These are phyloP conservation scores for Globisporangium polare DNA, from an alignment of 352 stramenopile genomes.

Conservation along the genomic window DNA sequence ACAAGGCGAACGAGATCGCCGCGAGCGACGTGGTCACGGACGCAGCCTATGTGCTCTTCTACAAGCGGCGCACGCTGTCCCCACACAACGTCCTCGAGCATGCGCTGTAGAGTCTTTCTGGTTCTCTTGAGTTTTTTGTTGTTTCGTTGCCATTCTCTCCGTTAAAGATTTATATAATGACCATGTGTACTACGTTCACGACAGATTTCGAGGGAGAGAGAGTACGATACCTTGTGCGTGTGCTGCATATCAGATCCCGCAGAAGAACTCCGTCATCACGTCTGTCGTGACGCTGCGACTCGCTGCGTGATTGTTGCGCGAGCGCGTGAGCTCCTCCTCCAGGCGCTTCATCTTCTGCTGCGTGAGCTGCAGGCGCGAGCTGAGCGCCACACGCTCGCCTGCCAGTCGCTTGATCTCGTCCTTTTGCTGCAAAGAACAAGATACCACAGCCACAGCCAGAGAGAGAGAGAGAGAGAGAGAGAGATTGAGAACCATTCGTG, in stretches of 20 bases:
- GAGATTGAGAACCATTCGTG: conserved; percentile 20
- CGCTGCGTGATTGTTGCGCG: conserved; percentile 38
- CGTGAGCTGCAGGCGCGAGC: conserved; percentile 39
- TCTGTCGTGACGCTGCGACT: conserved; percentile 49
- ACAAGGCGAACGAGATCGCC: conserved; percentile 75
- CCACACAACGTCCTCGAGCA: conserved; percentile 68
- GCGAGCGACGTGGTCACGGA: conserved; percentile 70
- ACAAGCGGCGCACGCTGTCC: conserved; percentile 79
- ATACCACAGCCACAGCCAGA: no score
- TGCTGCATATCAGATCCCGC: conserved; percentile 37
- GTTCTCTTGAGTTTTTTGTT: background rate
- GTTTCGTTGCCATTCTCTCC: background rate
- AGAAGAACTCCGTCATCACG: conserved; percentile 65
- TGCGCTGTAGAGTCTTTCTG: conserved; percentile 28
- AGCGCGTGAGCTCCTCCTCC: conserved; percentile 54
- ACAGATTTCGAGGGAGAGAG: background rate
- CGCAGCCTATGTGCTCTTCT: conserved; percentile 90
- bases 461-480: conserved; percentile 15
- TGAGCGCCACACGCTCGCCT: conserved; percentile 39
- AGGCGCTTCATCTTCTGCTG: conserved; percentile 53
- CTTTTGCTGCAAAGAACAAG: conserved; percentile 31
- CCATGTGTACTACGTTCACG: conserved; percentile 5
- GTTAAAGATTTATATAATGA: conserved; percentile 8
- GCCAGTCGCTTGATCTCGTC: conserved; percentile 53
- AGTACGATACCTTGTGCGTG: background rate